phyloP scores from a whole-genome alignment of 2,329 filamentous ascomycete species.

The Ceratocystiopsis minuta region DNA sequence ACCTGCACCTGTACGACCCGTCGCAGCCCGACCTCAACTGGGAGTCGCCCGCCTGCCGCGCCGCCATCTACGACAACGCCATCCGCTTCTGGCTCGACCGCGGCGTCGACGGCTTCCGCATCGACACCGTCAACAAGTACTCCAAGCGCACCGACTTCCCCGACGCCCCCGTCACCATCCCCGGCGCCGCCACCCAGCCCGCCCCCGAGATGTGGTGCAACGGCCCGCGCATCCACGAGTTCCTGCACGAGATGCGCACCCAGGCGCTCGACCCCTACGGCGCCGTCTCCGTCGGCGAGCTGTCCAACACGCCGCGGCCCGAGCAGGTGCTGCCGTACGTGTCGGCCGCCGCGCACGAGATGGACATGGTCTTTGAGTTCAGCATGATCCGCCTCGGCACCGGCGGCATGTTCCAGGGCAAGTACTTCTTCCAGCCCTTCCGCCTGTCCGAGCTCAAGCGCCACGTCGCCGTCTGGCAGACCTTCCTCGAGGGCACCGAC shows the following conservation, averaged over 20 bases:
- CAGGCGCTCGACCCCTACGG: slow-evolving; percentile 49
- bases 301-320: slow-evolving; percentile 42
- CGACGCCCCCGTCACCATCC: slow-evolving; percentile 28
- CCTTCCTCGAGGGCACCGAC: slow-evolving; percentile 31
- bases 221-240: slow-evolving; percentile 51
- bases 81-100: slow-evolving; percentile 67
- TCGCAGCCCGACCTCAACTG: slow-evolving; percentile 65
- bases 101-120: slow-evolving; percentile 56
- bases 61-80: slow-evolving; percentile 47
- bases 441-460: slow-evolving; percentile 24
- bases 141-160: slow-evolving; percentile 39
- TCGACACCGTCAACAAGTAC: slow-evolving; percentile 59
- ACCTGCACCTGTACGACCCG: slow-evolving; percentile 52
- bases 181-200: slow-evolving; percentile 32
- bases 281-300: slow-evolving; percentile 56
- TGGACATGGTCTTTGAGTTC: slow-evolving; percentile 55
- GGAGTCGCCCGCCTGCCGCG: slow-evolving; percentile 50
- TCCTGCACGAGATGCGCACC: slow-evolving; percentile 44
- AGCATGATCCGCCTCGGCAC: slow-evolving; percentile 44
- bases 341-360: slow-evolving; percentile 35
- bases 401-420: slow-evolving; percentile 20
- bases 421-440: slow-evolving; percentile 34
- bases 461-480: slow-evolving; percentile 30
- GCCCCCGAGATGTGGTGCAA: slow-evolving; percentile 43
- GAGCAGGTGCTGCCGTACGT: slow-evolving; percentile 41